Evolutionary conservation across 306 rosid species (phyloP).

Genomic region (Castanea mollissima): DNA sequence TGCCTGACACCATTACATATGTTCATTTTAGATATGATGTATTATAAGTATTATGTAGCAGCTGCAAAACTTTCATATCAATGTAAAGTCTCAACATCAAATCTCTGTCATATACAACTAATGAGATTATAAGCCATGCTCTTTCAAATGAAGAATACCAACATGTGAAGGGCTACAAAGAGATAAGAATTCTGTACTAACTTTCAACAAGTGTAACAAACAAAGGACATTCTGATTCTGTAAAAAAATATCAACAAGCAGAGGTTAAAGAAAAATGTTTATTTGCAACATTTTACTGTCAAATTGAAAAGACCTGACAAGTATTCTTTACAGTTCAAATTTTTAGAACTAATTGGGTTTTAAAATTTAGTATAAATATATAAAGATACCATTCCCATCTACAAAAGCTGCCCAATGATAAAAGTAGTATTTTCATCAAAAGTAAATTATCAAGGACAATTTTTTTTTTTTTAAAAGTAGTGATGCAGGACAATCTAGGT

Average conservation of each 20-base stretch:
- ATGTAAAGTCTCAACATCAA: neutral
- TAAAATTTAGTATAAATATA: neutral
- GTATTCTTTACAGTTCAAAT: neutral
- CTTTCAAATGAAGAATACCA: neutral
- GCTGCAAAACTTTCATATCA: neutral
- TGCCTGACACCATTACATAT: no score
- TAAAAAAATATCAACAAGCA: neutral
- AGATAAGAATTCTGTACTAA: neutral
- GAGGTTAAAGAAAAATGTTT: neutral
- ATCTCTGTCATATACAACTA: neutral
- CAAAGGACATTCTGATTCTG: neutral
- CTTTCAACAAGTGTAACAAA: neutral
- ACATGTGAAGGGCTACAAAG: neutral
- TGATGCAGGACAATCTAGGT: no score
- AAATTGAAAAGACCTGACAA: neutral
- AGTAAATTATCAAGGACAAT: no score
- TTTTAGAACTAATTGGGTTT: neutral
- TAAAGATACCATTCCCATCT: no score
- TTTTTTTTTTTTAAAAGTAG: no score
- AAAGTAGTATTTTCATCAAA: no score
- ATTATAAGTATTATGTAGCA: no score
- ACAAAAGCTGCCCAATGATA: no score
- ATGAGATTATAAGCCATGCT: neutral
- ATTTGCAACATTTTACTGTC: neutral
- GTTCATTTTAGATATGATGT: no score